Percentiles rank a stretch among this genome's conserved stretches.
These are phyloP conservation scores for Anastatica hierochuntica DNA, from an alignment of 345 rosid genomes.

Conservation along the genomic window DNA sequence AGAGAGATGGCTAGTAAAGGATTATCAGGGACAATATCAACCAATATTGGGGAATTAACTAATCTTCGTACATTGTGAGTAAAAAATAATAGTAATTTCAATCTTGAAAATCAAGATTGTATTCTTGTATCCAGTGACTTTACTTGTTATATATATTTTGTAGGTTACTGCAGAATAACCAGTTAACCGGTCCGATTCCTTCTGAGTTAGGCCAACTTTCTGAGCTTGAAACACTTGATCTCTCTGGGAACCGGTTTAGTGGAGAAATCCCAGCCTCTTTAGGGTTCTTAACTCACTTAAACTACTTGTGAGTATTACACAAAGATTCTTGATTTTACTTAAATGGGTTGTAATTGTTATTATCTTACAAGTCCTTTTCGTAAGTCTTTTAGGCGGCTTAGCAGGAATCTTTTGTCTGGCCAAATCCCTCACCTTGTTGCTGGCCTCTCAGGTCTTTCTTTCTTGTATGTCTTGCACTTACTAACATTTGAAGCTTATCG, in stretches of 20 bases:
- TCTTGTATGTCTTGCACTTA: constrained; percentile 48
- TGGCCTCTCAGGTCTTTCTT: constrained; percentile 75
- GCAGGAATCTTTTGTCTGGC: constrained; percentile 65
- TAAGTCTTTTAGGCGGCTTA: constrained; percentile 61
- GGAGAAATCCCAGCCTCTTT: constrained; percentile 77
- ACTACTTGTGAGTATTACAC: constrained; percentile 69
- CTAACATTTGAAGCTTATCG: neutral
- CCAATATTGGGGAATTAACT: constrained; percentile 64
- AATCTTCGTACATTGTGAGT: constrained; percentile 68
- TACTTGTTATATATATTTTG: neutral
- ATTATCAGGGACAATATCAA: constrained; percentile 64
- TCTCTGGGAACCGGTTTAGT: constrained; percentile 66
- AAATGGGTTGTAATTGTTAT: neutral
- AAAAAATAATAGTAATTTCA: neutral
- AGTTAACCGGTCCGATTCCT: constrained; percentile 57
- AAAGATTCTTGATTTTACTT: neutral
- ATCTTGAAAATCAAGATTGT: constrained; percentile 4
- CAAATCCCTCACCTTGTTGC: constrained; percentile 66
- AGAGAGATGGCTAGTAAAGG: constrained; percentile 84
- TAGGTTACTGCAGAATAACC: constrained; percentile 68
- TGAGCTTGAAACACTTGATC: constrained; percentile 76
- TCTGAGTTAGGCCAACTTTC: constrained; percentile 58
- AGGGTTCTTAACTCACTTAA: constrained; percentile 59
- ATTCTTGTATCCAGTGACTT: neutral
- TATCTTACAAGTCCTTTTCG: constrained; percentile 6